Conservation (phyloP, 1,284 basidiomycete genomes). For the Irpex sp. region DNA sequence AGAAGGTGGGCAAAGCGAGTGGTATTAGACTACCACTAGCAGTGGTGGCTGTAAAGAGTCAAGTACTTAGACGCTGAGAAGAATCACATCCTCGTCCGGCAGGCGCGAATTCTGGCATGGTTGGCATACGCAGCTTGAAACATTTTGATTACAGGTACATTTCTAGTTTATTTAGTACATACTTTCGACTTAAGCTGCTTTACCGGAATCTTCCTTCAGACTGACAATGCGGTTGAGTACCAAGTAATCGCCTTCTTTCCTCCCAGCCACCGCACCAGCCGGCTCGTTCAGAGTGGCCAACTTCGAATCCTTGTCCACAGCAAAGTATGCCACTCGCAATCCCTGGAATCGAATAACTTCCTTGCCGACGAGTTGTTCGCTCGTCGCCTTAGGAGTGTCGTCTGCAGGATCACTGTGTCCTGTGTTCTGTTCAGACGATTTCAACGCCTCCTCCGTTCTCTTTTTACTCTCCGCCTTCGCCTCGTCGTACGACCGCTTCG, state of each 20-base stretch:
- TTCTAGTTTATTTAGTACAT: not conserved
- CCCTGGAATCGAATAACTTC: slow-evolving; percentile 98
- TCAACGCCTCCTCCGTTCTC: slow-evolving; percentile 63
- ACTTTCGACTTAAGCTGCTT: slow-evolving; percentile 36
- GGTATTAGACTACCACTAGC: not conserved
- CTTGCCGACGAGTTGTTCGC: slow-evolving; percentile 84
- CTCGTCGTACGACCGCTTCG: slow-evolving; percentile 63
- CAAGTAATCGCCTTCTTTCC: slow-evolving; percentile 69
- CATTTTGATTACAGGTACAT: not conserved
- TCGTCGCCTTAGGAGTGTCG: slow-evolving; percentile 66
- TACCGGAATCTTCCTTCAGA: slow-evolving; percentile 95
- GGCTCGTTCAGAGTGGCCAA: slow-evolving; percentile 61
- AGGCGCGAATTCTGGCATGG: too few relatives aligned
- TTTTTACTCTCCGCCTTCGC: slow-evolving; percentile 67
- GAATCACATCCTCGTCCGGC: not conserved
- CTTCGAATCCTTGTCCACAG: slow-evolving; percentile 83
- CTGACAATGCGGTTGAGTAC: slow-evolving; percentile 94
- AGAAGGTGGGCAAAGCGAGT: not conserved
- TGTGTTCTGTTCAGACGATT: slow-evolving; percentile 37
- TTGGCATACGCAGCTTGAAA: too few relatives aligned
- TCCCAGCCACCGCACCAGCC: slow-evolving; percentile 38
- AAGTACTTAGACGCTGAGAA: not conserved
- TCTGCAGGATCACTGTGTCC: slow-evolving; percentile 29
- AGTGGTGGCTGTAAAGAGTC: not conserved
- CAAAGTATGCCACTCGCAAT: slow-evolving; percentile 93